phyloP scores from a whole-genome alignment of 2,329 filamentous ascomycete genomes.

The Diaporthe sp. region DNA sequence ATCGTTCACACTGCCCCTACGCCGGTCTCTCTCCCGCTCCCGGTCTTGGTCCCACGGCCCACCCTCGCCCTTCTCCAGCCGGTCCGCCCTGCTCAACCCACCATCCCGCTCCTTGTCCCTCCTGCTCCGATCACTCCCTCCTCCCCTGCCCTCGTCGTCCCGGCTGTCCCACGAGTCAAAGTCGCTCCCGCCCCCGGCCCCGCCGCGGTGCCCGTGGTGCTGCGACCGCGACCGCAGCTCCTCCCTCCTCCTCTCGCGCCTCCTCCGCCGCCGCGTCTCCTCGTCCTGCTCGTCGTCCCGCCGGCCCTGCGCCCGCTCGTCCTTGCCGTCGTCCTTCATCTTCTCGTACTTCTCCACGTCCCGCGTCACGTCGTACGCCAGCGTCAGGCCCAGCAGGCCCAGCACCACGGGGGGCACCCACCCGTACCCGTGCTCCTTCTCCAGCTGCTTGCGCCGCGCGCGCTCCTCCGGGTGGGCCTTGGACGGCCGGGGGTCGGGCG shows the following conservation, averaged over 20 bases:
- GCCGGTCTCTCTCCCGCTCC: background rate
- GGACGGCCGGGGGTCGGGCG: slow-evolving; percentile 52
- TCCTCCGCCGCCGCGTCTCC: slow-evolving; percentile 12
- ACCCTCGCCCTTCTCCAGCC: slow-evolving; percentile 37
- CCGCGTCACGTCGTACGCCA: slow-evolving; percentile 57
- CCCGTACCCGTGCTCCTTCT: slow-evolving; percentile 57
- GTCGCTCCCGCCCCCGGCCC: background rate
- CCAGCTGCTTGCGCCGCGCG: slow-evolving; percentile 53
- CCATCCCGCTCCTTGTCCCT: slow-evolving; percentile 25
- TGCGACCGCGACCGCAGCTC: slow-evolving; percentile 19
- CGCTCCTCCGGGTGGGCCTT: slow-evolving; percentile 55
- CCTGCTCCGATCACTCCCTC: background rate
- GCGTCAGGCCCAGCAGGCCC: slow-evolving; percentile 52
- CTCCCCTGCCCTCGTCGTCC: background rate
- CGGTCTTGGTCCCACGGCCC: slow-evolving; percentile 9
- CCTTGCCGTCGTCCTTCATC: slow-evolving; percentile 43
- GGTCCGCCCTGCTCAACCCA: slow-evolving; percentile 21
- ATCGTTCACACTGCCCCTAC: background rate
- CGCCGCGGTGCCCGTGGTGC: slow-evolving; percentile 9
- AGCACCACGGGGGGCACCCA: slow-evolving; percentile 57
- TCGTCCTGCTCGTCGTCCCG: slow-evolving; percentile 40
- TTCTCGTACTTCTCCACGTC: slow-evolving; percentile 54
- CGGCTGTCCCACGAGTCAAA: background rate
- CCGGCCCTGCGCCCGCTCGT: slow-evolving; percentile 30
- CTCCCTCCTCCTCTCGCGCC: background rate